phyloP scores from a whole-genome alignment of 1,284 basidiomycete genomes.

The Ustanciosporium gigantosporum region DNA sequence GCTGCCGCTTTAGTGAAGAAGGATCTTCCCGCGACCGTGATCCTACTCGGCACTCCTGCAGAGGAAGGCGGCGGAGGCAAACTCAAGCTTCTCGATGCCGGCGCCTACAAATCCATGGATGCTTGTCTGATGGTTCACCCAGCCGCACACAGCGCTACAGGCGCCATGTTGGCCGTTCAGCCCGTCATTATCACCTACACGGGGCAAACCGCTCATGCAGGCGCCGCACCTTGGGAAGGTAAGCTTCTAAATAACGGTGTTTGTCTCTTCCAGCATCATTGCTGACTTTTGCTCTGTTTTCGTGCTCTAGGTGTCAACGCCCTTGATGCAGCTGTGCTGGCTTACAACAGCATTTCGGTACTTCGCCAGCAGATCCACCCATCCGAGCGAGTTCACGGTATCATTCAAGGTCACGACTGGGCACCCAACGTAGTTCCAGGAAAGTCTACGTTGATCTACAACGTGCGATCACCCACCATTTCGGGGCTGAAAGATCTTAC shows the following conservation, averaged over 20 bases:
- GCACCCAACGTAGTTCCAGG: slow-evolving; percentile 72
- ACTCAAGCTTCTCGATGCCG: slow-evolving; percentile 71
- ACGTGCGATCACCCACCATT: slow-evolving; percentile 70
- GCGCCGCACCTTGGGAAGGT: slow-evolving; percentile 77
- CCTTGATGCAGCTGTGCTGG: slow-evolving; percentile 78
- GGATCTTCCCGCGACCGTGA: slow-evolving; percentile 71
- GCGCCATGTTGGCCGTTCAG: slow-evolving; percentile 66
- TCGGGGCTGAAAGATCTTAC: slow-evolving; percentile 66
- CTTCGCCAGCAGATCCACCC: slow-evolving; percentile 75
- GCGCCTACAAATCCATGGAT: slow-evolving; percentile 76
- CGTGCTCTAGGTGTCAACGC: no score
- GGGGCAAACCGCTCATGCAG: slow-evolving; percentile 52
- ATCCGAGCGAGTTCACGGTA: slow-evolving; percentile 64
- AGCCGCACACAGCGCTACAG: slow-evolving; percentile 62
- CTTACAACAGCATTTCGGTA: slow-evolving; percentile 74
- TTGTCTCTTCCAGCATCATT: no score
- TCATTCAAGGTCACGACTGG: slow-evolving; percentile 60
- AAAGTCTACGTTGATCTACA: slow-evolving; percentile 72
- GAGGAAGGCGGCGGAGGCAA: slow-evolving; percentile 83
- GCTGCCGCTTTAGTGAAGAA: slow-evolving; percentile 70
- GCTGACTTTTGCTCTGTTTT: no score
- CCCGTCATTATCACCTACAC: slow-evolving; percentile 37
- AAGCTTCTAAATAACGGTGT: no score
- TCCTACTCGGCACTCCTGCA: slow-evolving; percentile 83
- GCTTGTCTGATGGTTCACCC: slow-evolving; percentile 72